These are phyloP conservation scores for Eimeria praecox DNA, from an alignment of 169 alveolate species.

Conservation along the genomic window DNA sequence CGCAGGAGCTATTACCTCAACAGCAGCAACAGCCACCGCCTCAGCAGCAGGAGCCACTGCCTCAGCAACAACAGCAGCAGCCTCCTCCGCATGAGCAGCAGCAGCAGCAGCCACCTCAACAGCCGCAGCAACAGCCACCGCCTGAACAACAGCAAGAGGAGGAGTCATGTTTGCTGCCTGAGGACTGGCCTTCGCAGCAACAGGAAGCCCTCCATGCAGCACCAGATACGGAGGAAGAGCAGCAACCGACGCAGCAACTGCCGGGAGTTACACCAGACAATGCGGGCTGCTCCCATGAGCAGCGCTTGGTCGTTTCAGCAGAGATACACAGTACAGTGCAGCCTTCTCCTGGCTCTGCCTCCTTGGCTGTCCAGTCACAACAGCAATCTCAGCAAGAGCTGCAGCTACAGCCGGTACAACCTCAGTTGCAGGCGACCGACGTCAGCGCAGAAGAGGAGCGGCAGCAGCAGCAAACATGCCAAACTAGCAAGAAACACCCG, in stretches of 20 bases:
- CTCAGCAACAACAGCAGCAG: neutral
- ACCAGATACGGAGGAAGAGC: constrained; percentile 28
- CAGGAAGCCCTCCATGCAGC: neutral
- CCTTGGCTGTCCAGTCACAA: constrained; percentile 12
- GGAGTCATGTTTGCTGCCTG: neutral
- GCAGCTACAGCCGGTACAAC: neutral
- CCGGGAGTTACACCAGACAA: constrained; percentile 1
- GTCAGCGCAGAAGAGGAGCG: neutral
- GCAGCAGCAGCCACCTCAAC: neutral
- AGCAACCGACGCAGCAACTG: constrained; percentile 51
- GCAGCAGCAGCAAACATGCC: neutral
- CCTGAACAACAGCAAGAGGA: neutral
- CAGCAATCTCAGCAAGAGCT: constrained; percentile 36
- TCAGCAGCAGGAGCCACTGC: neutral
- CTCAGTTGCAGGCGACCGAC: neutral
- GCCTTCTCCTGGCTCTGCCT: constrained; percentile 22
- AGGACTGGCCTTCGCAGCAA: neutral
- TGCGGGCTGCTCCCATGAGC: neutral
- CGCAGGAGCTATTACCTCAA: constrained; percentile 6
- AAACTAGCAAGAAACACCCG: neutral
- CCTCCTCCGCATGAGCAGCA: constrained; percentile 2
- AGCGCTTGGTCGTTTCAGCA: constrained; percentile 19
- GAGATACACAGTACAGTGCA: constrained; percentile 39
- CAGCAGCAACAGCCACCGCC: neutral
- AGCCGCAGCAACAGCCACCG: neutral